Evolutionary conservation across 495 filamentous ascomycete genomes (phyloP), one percentile per base, ranked within the genome.

Genomic region (Mycothermus thermophilus): DNA sequence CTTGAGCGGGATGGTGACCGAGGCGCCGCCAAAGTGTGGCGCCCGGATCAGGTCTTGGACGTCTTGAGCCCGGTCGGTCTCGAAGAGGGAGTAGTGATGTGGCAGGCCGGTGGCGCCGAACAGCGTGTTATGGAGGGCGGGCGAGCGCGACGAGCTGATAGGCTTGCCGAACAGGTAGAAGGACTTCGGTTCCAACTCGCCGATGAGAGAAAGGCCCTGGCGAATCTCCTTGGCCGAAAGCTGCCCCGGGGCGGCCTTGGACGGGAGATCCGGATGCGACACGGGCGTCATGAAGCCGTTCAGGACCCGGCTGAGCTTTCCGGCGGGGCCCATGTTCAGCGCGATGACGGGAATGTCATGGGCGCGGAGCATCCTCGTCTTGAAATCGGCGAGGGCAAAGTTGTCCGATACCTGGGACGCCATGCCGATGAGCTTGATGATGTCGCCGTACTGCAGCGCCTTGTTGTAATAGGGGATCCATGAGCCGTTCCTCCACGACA

Each of bases 271-370:
- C 4, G 86, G 83, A 54, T 96, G 92, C 12, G 87, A 86, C 16
- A 99, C 90, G 3, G 90, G 90, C 2, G 92, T 96, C 69, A 99
- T 72, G 68, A 96, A 96, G 35, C 67, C 63, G 58, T 96, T 96
- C 37, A 87, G 60, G 37, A 99, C 77, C 21, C 90, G 72, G 51
- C 83, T 92, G 11, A 95, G 74, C 55, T 94, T 87, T 15, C 90
- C 90, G 20, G 71, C 63, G 13, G 74, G 65, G 23, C 92, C 88
- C 87, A 96, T 96, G 60, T 99, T 96, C 59, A 99, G 78, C 2
- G 83, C 85, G 48, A 99, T 95, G 42, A 96, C 51, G 4, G 84
- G 90, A 8, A 71, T 72, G 22, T 79, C 66, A 49, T 93, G 81
- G 0, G 75, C 67, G 18, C 70, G 58, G 22, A 69, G 65, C 42